phyloP scores from a whole-genome alignment of 2,329 filamentous ascomycete species.

The Macrophomina tecta region DNA sequence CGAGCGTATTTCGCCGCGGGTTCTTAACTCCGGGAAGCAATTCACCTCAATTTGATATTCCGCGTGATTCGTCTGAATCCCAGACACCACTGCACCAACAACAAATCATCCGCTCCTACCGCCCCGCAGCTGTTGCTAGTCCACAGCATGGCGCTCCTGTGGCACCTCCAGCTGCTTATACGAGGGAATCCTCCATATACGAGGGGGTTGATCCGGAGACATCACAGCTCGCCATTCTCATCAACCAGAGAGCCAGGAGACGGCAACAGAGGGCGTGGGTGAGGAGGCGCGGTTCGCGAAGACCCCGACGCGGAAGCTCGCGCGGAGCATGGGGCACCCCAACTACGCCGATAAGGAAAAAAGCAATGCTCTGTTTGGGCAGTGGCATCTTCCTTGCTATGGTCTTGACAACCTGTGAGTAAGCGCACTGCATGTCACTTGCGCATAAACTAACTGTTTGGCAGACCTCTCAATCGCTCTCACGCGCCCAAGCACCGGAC shows the following conservation, averaged over 20 bases:
- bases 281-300: conserved; percentile 21
- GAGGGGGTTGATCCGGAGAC: conserved; percentile 27
- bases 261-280: conserved; percentile 16
- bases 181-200: background rate
- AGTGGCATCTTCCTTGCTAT: conserved; percentile 67
- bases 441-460: background rate
- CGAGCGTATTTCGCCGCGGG: background rate
- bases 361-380: conserved; percentile 57
- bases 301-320: background rate
- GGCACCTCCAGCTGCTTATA: conserved; percentile 7
- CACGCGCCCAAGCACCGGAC: conserved; percentile 66
- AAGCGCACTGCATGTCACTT: background rate
- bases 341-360: conserved; percentile 2
- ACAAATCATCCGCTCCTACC: background rate
- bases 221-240: conserved; percentile 9
- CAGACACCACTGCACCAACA: background rate
- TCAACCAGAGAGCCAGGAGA: conserved; percentile 14
- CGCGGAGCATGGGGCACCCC: background rate
- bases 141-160: background rate
- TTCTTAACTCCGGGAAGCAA: background rate
- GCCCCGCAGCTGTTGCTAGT: background rate
- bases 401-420: conserved; percentile 20
- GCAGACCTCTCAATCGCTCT: conserved; percentile 76
- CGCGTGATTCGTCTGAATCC: background rate
- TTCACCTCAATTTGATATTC: background rate